Base-by-base conservation (phyloP, 108 stramenopile species). In the Mayamaea pseudoterrestris region DNA sequence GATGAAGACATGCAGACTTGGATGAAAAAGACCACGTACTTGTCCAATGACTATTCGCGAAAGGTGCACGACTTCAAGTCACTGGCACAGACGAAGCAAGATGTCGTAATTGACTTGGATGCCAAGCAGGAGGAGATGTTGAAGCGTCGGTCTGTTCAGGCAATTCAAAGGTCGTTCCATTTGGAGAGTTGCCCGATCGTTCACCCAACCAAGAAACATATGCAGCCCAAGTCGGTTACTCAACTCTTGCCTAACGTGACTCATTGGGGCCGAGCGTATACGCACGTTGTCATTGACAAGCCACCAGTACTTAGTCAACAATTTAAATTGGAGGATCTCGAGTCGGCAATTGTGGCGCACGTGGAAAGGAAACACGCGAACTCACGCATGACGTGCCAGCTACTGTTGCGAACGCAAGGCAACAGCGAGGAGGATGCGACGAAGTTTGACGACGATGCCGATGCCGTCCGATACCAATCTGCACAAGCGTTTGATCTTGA, bases 11-110 rank as follows among this genome's bases (percentile, higher is more conserved):
- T 78, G 64, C 71, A 69, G 43, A 76, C 74, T 41, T 85, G 76
- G 65, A 90, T 90, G 88, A 90, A 85, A 32, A 85, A 83, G 71
- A 85, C 83, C 1, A 90, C 83, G 7, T 90, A 90, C 41, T 58
- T 90, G 18, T 74, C 81, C 51, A 90, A 90, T 50, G 83, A 84
- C 61, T 65, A 79, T 34, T 68, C 69, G 30, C 53, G 72, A 30
- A 68, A 61, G 14, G 88, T 90, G 6, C 88, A 90, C 60, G 80
- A 76, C 29, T 90, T 90, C 65, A 90, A 77, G 39, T 76, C 74
- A 0, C 54, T 90, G 54, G 88, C 83, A 20, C 47, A 74, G 30
- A 80, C 78, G 2, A 82, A 90, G 44, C 60, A 63, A 43, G 45
- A 73, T 21, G 20, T 66, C 8, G 68, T 47, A 4, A 36, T 50